These are phyloP conservation scores for Fusarium beomiforme DNA, from an alignment of 2,329 filamentous ascomycete species.

Conservation along the genomic window DNA sequence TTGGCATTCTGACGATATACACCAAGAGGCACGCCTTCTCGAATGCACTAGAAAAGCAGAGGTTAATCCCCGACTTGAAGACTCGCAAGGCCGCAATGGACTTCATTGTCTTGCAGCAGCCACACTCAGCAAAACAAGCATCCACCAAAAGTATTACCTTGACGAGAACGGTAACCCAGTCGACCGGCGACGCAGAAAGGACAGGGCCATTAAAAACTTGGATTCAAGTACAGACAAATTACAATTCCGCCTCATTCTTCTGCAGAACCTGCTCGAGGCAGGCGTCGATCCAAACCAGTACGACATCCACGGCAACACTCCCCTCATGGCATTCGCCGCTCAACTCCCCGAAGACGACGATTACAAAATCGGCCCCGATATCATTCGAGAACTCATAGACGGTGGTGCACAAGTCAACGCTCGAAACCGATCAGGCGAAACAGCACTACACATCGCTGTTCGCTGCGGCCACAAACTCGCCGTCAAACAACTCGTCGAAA, in stretches of 20 bases:
- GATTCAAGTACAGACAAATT: slow-evolving; percentile 49
- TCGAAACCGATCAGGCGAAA: slow-evolving; percentile 65
- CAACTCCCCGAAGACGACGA: slow-evolving; percentile 62
- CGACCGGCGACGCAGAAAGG: slow-evolving; percentile 9
- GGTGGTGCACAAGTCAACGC: slow-evolving; percentile 58
- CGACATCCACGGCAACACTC: slow-evolving; percentile 61
- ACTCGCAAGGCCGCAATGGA: slow-evolving; percentile 61
- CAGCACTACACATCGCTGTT: slow-evolving; percentile 64
- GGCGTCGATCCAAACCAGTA: slow-evolving; percentile 63
- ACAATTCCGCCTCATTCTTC: slow-evolving; percentile 39
- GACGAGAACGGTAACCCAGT: slow-evolving; percentile 22
- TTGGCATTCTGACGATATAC: slow-evolving; percentile 11
- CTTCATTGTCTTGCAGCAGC: slow-evolving; percentile 68
- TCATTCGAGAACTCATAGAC: slow-evolving; percentile 56
- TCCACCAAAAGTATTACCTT: slow-evolving; percentile 48
- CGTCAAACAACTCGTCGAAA: slow-evolving; percentile 56
- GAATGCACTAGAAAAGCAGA: slow-evolving; percentile 29
- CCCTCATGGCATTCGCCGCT: slow-evolving; percentile 64
- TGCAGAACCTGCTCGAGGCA: slow-evolving; percentile 47
- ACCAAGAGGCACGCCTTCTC: slow-evolving; percentile 38
- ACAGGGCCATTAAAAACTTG: slow-evolving; percentile 31
- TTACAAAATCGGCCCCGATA: slow-evolving; percentile 57
- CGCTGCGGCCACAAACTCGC: slow-evolving; percentile 64
- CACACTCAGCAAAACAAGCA: slow-evolving; percentile 54
- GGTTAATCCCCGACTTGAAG: slow-evolving; percentile 36